Conservation (phyloP, 148 eudicot genomes). For the Fagopyrum tataricum region DNA sequence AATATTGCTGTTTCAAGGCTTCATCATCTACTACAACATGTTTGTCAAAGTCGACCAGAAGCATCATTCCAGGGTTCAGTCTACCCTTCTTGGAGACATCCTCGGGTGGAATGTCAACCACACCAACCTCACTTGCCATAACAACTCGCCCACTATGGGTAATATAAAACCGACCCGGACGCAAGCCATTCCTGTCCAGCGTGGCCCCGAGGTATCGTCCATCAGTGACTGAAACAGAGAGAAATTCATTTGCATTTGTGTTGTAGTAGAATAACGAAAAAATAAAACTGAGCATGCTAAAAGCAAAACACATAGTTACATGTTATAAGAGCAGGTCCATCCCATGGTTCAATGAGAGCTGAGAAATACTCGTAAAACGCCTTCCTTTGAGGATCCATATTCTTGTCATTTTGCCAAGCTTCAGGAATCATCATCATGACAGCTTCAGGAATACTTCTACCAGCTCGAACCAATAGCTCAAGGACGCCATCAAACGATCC, state of each 20-base stretch:
- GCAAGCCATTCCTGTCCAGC: constrained; percentile 88
- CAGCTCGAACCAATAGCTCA: constrained; percentile 93
- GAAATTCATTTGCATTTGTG: neutral
- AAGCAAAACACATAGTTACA: constrained; percentile 31
- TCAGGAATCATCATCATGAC: constrained; percentile 99
- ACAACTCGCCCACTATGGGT: constrained; percentile 92
- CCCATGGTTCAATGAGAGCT: constrained; percentile 98
- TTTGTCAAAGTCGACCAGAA: constrained; percentile 93
- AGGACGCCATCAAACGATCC: constrained; percentile 98
- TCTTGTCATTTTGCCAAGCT: constrained; percentile 99
- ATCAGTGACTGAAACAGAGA: constrained; percentile 77
- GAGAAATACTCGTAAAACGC: constrained; percentile 90
- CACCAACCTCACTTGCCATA: constrained; percentile 99
- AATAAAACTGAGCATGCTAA: too few species aligned
- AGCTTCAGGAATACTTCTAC: constrained; percentile 97
- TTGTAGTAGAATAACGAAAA: neutral
- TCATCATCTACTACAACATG: constrained; percentile 93
- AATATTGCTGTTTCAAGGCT: constrained; percentile 86
- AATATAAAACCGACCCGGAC: constrained; percentile 90
- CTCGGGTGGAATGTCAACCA: constrained; percentile 91
- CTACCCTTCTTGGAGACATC: constrained; percentile 93
- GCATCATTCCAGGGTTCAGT: constrained; percentile 99
- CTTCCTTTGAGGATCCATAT: constrained; percentile 81
- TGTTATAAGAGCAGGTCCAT: constrained; percentile 97
- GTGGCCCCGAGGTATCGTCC: constrained; percentile 98